phyloP scores from a whole-genome alignment of 495 filamentous ascomycete species.

The Talaromyces ruber region DNA sequence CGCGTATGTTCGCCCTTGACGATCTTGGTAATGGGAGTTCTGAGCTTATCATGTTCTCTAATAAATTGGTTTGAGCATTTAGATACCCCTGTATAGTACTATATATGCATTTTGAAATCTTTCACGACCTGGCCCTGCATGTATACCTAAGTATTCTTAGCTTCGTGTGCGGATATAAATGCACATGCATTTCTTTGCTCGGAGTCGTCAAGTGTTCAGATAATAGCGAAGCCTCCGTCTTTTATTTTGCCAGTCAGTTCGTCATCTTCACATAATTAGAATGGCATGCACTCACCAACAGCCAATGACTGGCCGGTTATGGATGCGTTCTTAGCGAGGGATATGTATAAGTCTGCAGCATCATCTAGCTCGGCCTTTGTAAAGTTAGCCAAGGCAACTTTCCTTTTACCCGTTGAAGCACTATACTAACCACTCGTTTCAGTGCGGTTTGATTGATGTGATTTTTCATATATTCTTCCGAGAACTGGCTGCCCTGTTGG shows the following conservation, averaged over 20 bases:
- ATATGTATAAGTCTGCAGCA: slow-evolving; percentile 42
- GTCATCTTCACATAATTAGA: not conserved
- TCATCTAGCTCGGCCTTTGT: slow-evolving; percentile 47
- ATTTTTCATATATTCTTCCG: not conserved
- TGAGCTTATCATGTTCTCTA: slow-evolving; percentile 28
- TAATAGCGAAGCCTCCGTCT: not conserved
- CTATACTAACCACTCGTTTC: not conserved
- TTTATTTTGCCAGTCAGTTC: not conserved
- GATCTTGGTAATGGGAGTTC: slow-evolving; percentile 18
- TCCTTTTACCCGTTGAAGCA: not conserved
- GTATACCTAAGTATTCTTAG: too few relatives aligned
- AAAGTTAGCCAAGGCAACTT: not conserved
- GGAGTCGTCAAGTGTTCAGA: not conserved
- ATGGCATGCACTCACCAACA: slow-evolving; percentile 32
- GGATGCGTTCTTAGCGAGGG: slow-evolving; percentile 45
- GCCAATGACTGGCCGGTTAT: slow-evolving; percentile 49
- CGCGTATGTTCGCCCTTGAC: slow-evolving; percentile 29
- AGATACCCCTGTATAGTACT: not conserved
- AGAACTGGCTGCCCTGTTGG: not conserved
- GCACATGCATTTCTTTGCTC: too few relatives aligned
- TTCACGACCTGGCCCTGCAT: not conserved
- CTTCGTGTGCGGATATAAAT: too few relatives aligned
- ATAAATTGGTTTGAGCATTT: not conserved
- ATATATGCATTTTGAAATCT: not conserved
- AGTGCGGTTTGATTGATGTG: not conserved